phyloP scores from a whole-genome alignment of 2,329 filamentous ascomycete species.

The Fusarium sp. region DNA sequence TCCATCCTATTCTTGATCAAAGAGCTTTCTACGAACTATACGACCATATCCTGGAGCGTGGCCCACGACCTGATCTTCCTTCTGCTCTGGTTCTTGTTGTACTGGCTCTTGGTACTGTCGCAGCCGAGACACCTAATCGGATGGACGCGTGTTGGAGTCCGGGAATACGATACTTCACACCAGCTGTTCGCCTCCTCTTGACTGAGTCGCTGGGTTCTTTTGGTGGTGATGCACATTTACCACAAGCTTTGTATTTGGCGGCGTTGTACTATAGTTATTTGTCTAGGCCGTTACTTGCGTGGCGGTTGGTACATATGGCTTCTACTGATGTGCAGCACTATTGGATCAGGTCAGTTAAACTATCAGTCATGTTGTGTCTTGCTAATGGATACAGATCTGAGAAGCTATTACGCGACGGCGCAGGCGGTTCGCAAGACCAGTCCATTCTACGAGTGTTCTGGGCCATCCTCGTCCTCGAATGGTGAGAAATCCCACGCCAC shows the following conservation, averaged over 20 bases:
- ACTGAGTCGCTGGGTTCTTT: constrained; percentile 35
- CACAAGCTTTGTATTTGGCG: constrained; percentile 34
- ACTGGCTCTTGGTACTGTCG: constrained; percentile 26
- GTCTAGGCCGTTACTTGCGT: constrained; percentile 35
- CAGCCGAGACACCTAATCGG: constrained; percentile 20
- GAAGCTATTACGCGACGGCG: constrained; percentile 22
- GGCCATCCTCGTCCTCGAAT: constrained; percentile 38
- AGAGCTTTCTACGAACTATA: constrained; percentile 18
- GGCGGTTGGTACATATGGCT: constrained; percentile 38
- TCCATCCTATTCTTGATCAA: constrained; percentile 35
- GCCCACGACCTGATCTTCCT: constrained; percentile 12
- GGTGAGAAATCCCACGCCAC: constrained; percentile 1
- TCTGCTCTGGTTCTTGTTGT: constrained; percentile 29
- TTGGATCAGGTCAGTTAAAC: constrained; percentile 27
- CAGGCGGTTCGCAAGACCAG: constrained; percentile 30
- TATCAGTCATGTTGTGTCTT: rapidly evolving
- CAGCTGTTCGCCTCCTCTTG: constrained; percentile 22
- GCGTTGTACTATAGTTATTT: constrained; percentile 41
- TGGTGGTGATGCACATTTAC: constrained; percentile 32
- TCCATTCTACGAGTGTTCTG: constrained; percentile 37
- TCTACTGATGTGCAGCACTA: constrained; percentile 41
- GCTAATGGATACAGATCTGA: constrained; percentile 6
- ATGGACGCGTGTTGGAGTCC: constrained; percentile 29
- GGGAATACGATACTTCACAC: constrained; percentile 27
- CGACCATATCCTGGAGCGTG: constrained; percentile 7